These are phyloP conservation scores for Cryptococcus sp. DNA, from an alignment of 1,284 basidiomycete species.

Conservation along the genomic window DNA sequence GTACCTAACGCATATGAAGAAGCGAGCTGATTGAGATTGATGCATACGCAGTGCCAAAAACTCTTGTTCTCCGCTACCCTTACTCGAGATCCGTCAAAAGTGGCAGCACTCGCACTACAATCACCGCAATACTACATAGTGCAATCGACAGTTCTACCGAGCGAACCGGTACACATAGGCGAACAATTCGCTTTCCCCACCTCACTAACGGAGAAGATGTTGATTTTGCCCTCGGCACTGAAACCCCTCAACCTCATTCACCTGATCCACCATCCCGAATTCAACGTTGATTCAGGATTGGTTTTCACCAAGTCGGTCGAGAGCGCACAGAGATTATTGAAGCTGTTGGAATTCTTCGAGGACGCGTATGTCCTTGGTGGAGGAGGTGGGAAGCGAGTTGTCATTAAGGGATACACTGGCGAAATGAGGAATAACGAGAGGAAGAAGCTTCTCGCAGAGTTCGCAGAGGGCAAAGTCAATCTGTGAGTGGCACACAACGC, in stretches of 20 bases:
- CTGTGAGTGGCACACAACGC: conserved; percentile 61
- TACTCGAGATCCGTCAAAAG: conserved; percentile 89
- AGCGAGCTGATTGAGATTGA: not conserved
- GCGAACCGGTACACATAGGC: conserved; percentile 50
- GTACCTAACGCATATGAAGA: not conserved
- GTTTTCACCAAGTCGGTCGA: conserved; percentile 97
- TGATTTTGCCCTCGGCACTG: conserved; percentile 72
- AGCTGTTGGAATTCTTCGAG: conserved; percentile 81
- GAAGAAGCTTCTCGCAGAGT: conserved; percentile 73
- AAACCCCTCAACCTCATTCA: conserved; percentile 91
- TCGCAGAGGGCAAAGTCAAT: conserved; percentile 77
- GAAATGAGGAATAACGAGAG: conserved; percentile 76
- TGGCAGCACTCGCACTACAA: conserved; percentile 75
- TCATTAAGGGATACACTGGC: conserved; percentile 77
- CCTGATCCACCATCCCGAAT: conserved; percentile 62
- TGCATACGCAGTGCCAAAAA: conserved; percentile 78
- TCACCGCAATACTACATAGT: conserved; percentile 89
- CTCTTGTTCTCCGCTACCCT: conserved; percentile 95
- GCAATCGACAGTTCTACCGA: conserved; percentile 52
- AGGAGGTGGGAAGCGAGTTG: conserved; percentile 47
- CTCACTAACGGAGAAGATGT: conserved; percentile 78
- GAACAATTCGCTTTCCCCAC: conserved; percentile 79
- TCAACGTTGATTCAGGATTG: conserved; percentile 58
- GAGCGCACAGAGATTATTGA: conserved; percentile 78
- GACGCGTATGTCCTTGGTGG: conserved; percentile 52